Base-by-base conservation (phyloP, 352 stramenopile genomes). In the Phytopythium cucurbitacearum region DNA sequence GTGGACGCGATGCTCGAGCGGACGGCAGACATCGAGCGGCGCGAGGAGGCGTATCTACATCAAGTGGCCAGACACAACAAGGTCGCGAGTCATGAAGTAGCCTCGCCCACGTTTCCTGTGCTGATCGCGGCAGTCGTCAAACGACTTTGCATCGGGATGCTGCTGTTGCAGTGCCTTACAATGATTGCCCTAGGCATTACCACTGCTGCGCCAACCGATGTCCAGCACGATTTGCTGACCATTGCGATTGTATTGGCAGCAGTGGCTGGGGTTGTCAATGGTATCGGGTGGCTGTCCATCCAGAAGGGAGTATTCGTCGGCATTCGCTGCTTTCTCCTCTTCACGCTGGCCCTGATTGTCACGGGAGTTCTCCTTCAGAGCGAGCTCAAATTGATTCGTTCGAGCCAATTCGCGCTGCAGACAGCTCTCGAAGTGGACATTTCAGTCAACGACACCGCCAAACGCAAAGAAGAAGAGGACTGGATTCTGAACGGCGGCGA, bases 41-140 rank as follows among this genome's bases (percentile, higher is more conserved):
- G 60, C 16, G 80, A 91, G 35, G 76, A 87, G 38, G 53, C 65
- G 16, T 89, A 83, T 54, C 32, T 88, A 39, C 55, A 56, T 8
- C 59, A 64, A 10, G 69, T 86, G 40, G 21, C 21, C 21, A 28
- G 21, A 28, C 63, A 63, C 6, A 62, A 65, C 6, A 76, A 56
- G 34, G 69, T 76, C 32, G 41, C 54, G 16, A 28, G 51, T n/a
- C 50, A 43, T 15, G 54, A 41, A 15, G 52, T 34, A 51, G 49
- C 21, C 9, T 21, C 65, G 15, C 58, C 65, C 4, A 52, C 61
- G 4, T 56, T 74, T 45, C 56, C 53, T 11, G 53, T 40, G 8
- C 57, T 69, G n/a, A 34, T 70, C 34, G 43, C 57, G 16, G 60
- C 54, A 32, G 47, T 75, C 37, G 48, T 74, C 33, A 61, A 70